Percentiles rank a stretch among this genome's conserved stretches.
phyloP scores from a whole-genome alignment of 495 filamentous ascomycete species.

The Elasticomyces elasticus region DNA sequence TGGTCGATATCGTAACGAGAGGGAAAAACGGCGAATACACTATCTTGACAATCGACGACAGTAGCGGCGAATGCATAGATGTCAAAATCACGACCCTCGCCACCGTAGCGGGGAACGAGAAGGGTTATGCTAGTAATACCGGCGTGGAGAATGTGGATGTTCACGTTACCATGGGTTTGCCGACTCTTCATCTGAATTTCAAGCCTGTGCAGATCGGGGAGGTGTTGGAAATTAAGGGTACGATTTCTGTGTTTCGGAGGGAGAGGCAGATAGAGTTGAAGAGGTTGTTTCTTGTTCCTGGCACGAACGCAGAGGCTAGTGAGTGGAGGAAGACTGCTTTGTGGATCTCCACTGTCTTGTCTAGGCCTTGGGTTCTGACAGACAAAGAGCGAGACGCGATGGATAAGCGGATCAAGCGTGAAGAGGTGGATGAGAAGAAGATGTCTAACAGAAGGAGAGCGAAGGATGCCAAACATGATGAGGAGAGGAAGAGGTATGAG shows the following conservation, averaged over 20 bases:
- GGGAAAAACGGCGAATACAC: constrained; percentile 44
- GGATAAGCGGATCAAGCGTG: constrained; percentile 27
- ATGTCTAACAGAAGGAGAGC: background rate
- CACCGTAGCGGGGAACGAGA: constrained; percentile 2
- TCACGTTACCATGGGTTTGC: constrained; percentile 16
- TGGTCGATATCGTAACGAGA: constrained; percentile 65
- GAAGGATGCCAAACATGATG: background rate
- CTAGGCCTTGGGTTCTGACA: constrained; percentile 56
- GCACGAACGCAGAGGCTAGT: constrained; percentile 52
- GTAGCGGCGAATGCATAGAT: constrained; percentile 69
- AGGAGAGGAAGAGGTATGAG: background rate
- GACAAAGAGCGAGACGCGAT: constrained; percentile 46
- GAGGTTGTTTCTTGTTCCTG: constrained; percentile 40
- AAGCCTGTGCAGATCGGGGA: constrained; percentile 45
- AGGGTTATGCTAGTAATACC: constrained; percentile 18
- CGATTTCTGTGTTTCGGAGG: constrained; percentile 51
- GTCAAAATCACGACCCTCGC: constrained; percentile 31
- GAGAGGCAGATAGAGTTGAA: constrained; percentile 59
- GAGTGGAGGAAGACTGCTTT: constrained; percentile 61
- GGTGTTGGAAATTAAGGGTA: constrained; percentile 70
- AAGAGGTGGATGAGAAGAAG: background rate
- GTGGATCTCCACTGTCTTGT: constrained; percentile 56
- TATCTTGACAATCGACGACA: constrained; percentile 72
- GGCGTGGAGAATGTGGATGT: constrained; percentile 27
- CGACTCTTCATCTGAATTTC: constrained; percentile 21